Conservation (phyloP, 306 rosid species). For the Sindora glabra region DNA sequence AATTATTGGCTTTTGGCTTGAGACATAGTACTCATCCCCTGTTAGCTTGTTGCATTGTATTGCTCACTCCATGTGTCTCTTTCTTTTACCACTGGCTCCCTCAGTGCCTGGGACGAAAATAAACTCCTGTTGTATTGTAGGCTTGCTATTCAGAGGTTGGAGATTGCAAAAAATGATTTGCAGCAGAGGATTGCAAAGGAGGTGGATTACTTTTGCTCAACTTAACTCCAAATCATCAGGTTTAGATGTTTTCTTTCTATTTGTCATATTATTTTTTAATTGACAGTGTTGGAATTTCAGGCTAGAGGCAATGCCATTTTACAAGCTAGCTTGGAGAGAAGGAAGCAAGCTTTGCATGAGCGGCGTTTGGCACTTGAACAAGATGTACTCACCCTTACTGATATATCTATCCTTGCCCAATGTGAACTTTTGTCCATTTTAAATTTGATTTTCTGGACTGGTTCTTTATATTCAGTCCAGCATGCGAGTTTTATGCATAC, state of each 20-base stretch:
- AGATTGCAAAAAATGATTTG: slow-evolving; percentile 84
- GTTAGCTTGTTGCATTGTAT: not conserved
- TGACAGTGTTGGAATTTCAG: slow-evolving; percentile 29
- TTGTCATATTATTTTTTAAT: no score
- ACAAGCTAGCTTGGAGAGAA: slow-evolving; percentile 99
- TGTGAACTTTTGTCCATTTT: not conserved
- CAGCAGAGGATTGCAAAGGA: slow-evolving; percentile 96
- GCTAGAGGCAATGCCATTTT: slow-evolving; percentile 98
- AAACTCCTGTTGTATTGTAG: slow-evolving; percentile 28
- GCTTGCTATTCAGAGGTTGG: slow-evolving; percentile 96
- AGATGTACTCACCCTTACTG: slow-evolving; percentile 51
- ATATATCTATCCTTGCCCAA: not conserved
- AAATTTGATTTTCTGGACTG: slow-evolving; percentile 1
- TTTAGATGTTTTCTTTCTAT: not conserved
- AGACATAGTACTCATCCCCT: not conserved
- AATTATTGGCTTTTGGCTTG: not conserved
- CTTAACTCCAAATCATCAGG: slow-evolving; percentile 1
- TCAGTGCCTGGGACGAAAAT: not conserved
- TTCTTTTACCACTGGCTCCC: not conserved
- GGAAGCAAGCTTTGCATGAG: slow-evolving; percentile 99
- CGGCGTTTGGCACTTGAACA: slow-evolving; percentile 97
- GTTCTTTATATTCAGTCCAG: no score
- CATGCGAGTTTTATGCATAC: no score
- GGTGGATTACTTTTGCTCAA: slow-evolving; percentile 36
- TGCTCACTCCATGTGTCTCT: not conserved